phyloP scores from a whole-genome alignment of 2,329 filamentous ascomycete species.

The Stemphylium beticola region DNA sequence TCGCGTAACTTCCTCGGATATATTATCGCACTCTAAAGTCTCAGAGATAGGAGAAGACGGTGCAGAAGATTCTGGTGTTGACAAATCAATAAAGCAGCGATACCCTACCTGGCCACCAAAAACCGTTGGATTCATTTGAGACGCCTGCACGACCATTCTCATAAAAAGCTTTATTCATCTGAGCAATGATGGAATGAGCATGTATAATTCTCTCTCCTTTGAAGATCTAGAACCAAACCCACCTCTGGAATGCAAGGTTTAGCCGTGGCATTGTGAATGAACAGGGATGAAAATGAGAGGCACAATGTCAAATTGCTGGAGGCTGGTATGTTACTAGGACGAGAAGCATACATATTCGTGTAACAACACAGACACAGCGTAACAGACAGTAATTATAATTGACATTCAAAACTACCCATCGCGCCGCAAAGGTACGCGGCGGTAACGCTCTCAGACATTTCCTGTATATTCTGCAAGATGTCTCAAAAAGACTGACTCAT shows the following conservation, averaged over 20 bases:
- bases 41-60: neutral
- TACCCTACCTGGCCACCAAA: neutral
- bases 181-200: too few species aligned
- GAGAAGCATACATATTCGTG: too few species aligned
- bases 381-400: neutral
- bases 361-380: too few species aligned
- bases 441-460: neutral
- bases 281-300: too few species aligned
- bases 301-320: too few species aligned
- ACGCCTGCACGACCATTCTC: neutral
- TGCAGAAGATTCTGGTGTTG: neutral
- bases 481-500: neutral
- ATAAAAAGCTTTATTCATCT: neutral
- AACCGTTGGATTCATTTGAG: neutral
- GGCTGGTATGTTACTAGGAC: too few species aligned
- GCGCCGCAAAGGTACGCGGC: neutral
- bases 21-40: neutral
- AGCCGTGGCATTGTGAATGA: too few species aligned
- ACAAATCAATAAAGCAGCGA: constrained; percentile 2
- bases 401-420: neutral
- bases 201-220: neutral
- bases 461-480: neutral
- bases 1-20: too few species aligned
- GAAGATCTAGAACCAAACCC: too few species aligned
- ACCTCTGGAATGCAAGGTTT: too few species aligned